Conservation (phyloP, 208 protist genomes). For the Trypanosoma mega region DNA sequence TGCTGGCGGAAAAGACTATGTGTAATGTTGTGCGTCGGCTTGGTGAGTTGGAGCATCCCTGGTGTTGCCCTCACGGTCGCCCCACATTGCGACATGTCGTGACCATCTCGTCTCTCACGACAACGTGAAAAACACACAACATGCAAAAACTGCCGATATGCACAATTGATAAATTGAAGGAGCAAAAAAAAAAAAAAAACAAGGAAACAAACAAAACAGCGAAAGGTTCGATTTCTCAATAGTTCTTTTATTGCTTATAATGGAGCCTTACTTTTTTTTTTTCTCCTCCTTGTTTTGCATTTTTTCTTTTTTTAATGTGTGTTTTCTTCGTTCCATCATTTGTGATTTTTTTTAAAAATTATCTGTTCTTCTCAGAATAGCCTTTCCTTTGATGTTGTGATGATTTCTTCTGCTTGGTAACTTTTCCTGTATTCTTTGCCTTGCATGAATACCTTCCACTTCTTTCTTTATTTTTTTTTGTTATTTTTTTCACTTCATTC, state of each 20-base stretch:
- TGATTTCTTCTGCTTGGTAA: too few species aligned
- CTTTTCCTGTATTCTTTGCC: too few species aligned
- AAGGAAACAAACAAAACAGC: too few species aligned
- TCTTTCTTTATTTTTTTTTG: too few species aligned
- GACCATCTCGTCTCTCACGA: slow-evolving; percentile 30
- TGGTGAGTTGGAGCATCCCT: slow-evolving; percentile 85
- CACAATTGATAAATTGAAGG: too few species aligned
- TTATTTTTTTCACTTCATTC: too few species aligned
- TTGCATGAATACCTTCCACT: too few species aligned
- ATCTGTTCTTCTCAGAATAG: too few species aligned
- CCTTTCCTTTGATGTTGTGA: too few species aligned
- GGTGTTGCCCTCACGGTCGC: slow-evolving; percentile 95
- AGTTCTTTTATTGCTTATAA: background rate
- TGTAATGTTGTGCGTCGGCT: slow-evolving; percentile 68
- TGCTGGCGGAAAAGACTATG: slow-evolving; percentile 79
- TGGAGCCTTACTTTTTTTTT: background rate
- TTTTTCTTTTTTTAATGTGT: slow-evolving; percentile 4
- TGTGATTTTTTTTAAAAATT: background rate
- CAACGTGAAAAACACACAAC: background rate
- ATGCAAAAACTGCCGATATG: slow-evolving; percentile 1
- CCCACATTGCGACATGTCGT: slow-evolving; percentile 83
- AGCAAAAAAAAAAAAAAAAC: too few species aligned
- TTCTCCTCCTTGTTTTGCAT: background rate
- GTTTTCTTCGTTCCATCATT: background rate
- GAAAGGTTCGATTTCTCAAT: background rate